Conservation (phyloP, 345 rosid genomes). For the Kandelia obovata region DNA sequence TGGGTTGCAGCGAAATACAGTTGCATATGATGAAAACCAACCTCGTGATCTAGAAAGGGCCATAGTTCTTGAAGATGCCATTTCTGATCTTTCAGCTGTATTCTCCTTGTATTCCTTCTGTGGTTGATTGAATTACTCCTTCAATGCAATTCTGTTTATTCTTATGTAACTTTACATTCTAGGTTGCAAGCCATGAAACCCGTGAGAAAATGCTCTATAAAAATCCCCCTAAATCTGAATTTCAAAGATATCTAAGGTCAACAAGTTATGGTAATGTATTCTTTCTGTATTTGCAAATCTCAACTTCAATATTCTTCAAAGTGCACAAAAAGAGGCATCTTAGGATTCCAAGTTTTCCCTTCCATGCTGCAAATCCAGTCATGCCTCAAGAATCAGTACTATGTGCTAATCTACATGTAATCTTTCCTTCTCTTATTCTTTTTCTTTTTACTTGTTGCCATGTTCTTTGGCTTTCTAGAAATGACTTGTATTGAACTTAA, state of each 20-base stretch:
- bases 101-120: conserved; percentile 13
- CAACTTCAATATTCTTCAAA: not conserved
- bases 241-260: conserved; percentile 77
- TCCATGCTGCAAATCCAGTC: not conserved
- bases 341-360: not conserved
- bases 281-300: not conserved
- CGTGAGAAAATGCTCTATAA: conserved; percentile 54
- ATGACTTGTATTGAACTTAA: conserved; percentile 47
- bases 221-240: conserved; percentile 70
- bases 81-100: conserved; percentile 92
- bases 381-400: not conserved
- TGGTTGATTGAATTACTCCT: conserved; percentile 10
- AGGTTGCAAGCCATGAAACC: conserved; percentile 60
- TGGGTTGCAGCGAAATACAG: conserved; percentile 79
- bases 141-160: conserved; percentile 13
- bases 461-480: conserved; percentile 38
- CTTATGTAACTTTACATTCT: conserved; percentile 10
- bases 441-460: not conserved
- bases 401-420: not conserved
- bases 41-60: conserved; percentile 69
- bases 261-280: conserved; percentile 44
- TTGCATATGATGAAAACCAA: conserved; percentile 79
- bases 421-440: too few relatives aligned
- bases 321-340: too few relatives aligned
- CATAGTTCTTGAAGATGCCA: conserved; percentile 74